Conservation (phyloP, 805 yeast species). For the Lipomyces japonicus region DNA sequence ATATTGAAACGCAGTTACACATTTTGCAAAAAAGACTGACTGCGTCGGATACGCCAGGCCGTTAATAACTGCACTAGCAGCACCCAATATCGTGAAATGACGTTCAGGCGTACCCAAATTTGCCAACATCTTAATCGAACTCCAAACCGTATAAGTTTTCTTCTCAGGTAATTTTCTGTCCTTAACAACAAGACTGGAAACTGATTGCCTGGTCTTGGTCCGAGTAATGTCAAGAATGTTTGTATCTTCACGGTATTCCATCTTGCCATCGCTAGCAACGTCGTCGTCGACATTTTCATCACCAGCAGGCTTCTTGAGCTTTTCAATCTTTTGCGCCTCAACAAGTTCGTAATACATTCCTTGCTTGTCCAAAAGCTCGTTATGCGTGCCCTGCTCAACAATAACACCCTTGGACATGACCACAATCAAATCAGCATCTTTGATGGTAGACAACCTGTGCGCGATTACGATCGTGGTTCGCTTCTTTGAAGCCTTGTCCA, state of each 20-base stretch:
- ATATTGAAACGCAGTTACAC: conserved; percentile 42
- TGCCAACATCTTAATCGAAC: conserved; percentile 9
- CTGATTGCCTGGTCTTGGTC: conserved; percentile 10
- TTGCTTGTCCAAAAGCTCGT: conserved; percentile 28
- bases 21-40: conserved; percentile 37
- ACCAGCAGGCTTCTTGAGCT: conserved; percentile 1
- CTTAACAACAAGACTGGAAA: conserved; percentile 8
- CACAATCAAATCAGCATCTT: conserved; percentile 46
- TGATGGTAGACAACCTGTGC: conserved; percentile 49
- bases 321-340: conserved; percentile 29
- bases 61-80: conserved; percentile 30
- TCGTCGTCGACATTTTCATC: conserved; percentile 9
- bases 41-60: conserved; percentile 42
- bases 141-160: conserved; percentile 3
- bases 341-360: conserved; percentile 32
- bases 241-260: conserved; percentile 12
- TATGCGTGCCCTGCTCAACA: conserved; percentile 41
- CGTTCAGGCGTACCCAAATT: conserved; percentile 10
- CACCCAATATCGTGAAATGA: conserved; percentile 7
- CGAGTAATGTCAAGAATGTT: conserved; percentile 20
- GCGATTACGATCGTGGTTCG: conserved; percentile 51
- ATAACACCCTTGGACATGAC: conserved; percentile 46
- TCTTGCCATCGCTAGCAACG: not conserved
- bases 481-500: conserved; percentile 35
- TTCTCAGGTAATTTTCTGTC: not conserved